phyloP scores from a whole-genome alignment of 176 grass and related monocot species.

The Lolium multiflorum region DNA sequence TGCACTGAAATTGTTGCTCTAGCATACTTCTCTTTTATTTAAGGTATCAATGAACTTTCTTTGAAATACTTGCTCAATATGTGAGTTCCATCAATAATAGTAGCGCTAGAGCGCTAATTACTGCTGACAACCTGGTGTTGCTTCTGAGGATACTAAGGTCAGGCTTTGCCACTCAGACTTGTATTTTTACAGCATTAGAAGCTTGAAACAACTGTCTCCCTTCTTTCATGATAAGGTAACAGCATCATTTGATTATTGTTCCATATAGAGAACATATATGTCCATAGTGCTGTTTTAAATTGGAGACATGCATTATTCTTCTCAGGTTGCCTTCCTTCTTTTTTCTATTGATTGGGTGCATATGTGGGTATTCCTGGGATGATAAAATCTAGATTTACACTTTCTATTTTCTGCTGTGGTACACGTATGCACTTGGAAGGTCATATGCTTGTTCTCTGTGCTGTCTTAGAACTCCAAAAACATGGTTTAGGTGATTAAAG shows the following conservation, averaged over 20 bases:
- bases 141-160: slow-evolving; percentile 20
- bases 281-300: not conserved
- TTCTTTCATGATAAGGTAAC: slow-evolving; percentile 11
- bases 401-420: slow-evolving; percentile 16
- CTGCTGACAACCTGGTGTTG: slow-evolving; percentile 30
- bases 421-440: slow-evolving; percentile 1
- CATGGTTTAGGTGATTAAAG: slow-evolving; percentile 12
- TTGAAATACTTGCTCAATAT: not conserved
- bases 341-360: not conserved
- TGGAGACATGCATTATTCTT: not conserved
- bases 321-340: not conserved
- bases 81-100: not conserved
- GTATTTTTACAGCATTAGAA: slow-evolving; percentile 18
- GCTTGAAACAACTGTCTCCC: slow-evolving; percentile 18
- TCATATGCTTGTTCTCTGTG: slow-evolving; percentile 34
- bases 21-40: slow-evolving; percentile 21
- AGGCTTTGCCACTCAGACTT: slow-evolving; percentile 30
- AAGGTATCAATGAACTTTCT: not conserved
- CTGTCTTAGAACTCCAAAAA: slow-evolving; percentile 9
- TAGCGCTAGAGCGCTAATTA: not conserved
- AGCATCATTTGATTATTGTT: slow-evolving; percentile 17
- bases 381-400: slow-evolving; percentile 1
- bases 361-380: slow-evolving; percentile 21
- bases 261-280: not conserved
- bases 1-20: slow-evolving; percentile 24